Conservation (phyloP, 106 monocot species). For the Acanthochlamys bracteata region DNA sequence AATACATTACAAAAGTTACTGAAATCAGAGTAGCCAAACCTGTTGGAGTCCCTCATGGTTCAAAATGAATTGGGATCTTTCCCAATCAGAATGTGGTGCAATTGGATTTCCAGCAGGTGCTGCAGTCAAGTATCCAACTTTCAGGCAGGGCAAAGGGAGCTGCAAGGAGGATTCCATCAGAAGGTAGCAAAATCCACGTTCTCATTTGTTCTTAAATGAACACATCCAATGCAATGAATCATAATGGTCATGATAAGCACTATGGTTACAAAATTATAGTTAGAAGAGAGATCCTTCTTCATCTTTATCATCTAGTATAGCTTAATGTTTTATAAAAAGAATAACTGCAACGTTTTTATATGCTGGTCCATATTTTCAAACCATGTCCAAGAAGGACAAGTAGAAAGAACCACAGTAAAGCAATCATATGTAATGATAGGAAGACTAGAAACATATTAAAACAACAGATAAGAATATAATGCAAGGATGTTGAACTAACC, state of each 20-base stretch:
- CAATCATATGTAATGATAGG: too few relatives aligned
- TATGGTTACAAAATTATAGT: too few relatives aligned
- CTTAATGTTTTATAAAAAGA: too few relatives aligned
- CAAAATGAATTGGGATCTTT: constrained; percentile 73
- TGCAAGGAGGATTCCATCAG: constrained; percentile 20
- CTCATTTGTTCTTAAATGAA: too few relatives aligned
- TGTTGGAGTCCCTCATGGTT: constrained; percentile 88
- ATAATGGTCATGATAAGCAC: too few relatives aligned
- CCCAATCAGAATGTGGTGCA: constrained; percentile 91
- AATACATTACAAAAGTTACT: not conserved
- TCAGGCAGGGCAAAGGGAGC: constrained; percentile 91
- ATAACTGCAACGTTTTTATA: too few relatives aligned
- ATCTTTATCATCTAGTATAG: too few relatives aligned
- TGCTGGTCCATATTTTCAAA: too few relatives aligned
- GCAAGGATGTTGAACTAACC: constrained; percentile 36
- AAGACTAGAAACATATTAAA: not conserved
- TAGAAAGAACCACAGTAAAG: too few relatives aligned
- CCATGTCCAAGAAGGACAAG: too few relatives aligned
- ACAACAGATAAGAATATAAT: constrained; percentile 5
- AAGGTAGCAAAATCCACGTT: not conserved
- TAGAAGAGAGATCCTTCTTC: too few relatives aligned
- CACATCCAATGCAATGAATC: too few relatives aligned
- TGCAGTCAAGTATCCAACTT: constrained; percentile 75
- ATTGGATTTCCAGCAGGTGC: constrained; percentile 56
- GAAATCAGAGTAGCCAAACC: constrained; percentile 32